Conservation (phyloP, 2,329 filamentous ascomycete species). For the Rhytidhysteron rufulum region DNA sequence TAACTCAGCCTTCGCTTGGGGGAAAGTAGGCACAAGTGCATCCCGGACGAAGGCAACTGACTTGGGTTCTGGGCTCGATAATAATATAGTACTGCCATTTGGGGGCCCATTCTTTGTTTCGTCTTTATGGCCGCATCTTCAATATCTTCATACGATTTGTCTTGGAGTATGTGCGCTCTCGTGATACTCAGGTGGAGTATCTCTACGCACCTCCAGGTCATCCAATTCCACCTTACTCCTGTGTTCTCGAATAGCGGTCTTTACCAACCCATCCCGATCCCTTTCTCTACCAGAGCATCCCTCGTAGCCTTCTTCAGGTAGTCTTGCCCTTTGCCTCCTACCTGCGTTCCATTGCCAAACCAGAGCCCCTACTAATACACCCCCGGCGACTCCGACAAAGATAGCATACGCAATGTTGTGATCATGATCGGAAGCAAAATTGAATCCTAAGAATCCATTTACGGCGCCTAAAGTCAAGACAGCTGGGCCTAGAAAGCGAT, state of each 20-base stretch:
- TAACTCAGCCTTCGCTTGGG: too few relatives aligned
- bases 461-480: conserved; percentile 14
- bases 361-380: conserved; percentile 3
- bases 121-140: too few relatives aligned
- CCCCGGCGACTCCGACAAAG: conserved; percentile 11
- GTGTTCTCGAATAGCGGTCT: neutral
- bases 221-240: neutral
- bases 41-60: too few relatives aligned
- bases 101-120: too few relatives aligned
- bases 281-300: neutral
- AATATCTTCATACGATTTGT: neutral
- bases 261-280: neutral
- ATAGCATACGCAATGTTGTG: conserved; percentile 14
- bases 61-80: too few relatives aligned
- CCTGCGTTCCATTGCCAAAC: conserved; percentile 6
- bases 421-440: conserved; percentile 10
- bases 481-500: conserved; percentile 13
- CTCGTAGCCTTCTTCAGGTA: conserved; percentile 4
- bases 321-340: conserved; percentile 1
- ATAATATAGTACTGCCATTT: too few relatives aligned
- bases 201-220: neutral
- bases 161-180: neutral
- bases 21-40: too few relatives aligned
- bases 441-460: conserved; percentile 20
- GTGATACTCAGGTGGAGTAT: neutral